phyloP scores from a whole-genome alignment of 441 rosid species.

The Pelargonium exstipulatum region DNA sequence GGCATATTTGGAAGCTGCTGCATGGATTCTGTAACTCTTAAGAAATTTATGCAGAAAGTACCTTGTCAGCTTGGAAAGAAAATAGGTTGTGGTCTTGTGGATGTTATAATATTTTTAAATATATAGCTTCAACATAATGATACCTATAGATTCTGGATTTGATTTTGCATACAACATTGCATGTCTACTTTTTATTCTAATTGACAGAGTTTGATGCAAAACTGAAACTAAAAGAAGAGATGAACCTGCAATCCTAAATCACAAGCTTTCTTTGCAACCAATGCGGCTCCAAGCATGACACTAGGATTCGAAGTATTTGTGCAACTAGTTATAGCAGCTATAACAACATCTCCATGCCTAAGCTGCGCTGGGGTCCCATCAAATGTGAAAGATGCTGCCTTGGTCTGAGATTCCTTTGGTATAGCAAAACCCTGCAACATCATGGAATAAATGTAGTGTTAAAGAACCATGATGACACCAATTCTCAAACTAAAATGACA shows the following conservation, averaged over 20 bases:
- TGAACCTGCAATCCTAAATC: conserved; percentile 69
- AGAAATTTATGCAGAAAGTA: not conserved
- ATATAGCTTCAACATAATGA: not conserved
- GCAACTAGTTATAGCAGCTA: conserved; percentile 96
- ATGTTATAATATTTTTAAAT: not conserved
- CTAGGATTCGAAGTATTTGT: conserved; percentile 95
- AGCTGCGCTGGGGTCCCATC: conserved; percentile 65
- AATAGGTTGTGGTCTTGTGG: not conserved
- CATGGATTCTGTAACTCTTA: not conserved
- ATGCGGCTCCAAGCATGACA: conserved; percentile 94
- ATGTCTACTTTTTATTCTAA: not conserved
- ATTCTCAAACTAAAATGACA: not conserved
- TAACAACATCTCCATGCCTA: conserved; percentile 86
- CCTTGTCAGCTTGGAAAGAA: not conserved
- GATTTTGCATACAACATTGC: not conserved
- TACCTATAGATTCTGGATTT: not conserved
- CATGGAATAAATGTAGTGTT: not conserved
- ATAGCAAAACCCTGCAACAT: conserved; percentile 71
- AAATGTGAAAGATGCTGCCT: conserved; percentile 64
- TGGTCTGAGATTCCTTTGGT: conserved; percentile 71
- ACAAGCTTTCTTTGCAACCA: conserved; percentile 90
- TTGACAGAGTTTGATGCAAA: not conserved
- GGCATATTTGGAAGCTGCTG: too few relatives aligned
- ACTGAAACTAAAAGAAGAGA: conserved; percentile 10
- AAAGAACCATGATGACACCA: not conserved